Evolutionary conservation across 805 yeast genomes (phyloP).

Genomic region (Yarrowia deformans): DNA sequence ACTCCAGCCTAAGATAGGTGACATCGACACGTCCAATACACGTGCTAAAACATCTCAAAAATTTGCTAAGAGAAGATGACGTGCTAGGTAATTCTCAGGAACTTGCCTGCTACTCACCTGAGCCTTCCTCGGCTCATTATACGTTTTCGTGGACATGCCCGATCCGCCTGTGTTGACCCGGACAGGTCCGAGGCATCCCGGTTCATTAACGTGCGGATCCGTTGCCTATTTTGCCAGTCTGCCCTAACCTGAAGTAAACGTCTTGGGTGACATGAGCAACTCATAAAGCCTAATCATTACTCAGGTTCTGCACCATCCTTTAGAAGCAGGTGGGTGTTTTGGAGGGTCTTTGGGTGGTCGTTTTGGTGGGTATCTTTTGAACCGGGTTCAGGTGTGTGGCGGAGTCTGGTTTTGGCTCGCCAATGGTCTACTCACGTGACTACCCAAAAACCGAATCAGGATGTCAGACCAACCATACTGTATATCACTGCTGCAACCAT

Average conservation of each 20-base stretch:
- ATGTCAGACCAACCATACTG: too few species aligned
- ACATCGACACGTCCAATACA: too few species aligned
- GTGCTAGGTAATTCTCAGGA: not conserved
- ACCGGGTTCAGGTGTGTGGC: too few species aligned
- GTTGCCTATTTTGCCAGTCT: not conserved
- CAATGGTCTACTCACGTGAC: too few species aligned
- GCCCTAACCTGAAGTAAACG: constrained; percentile 14
- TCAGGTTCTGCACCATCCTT: constrained; percentile 10
- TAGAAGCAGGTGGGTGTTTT: not conserved
- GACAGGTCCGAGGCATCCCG: constrained; percentile 1
- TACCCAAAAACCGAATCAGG: too few species aligned
- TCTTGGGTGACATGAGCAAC: not conserved
- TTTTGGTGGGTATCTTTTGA: too few species aligned
- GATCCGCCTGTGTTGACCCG: not conserved
- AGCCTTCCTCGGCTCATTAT: not conserved
- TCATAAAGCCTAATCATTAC: constrained; percentile 1
- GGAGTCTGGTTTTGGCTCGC: too few species aligned
- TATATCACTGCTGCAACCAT: too few species aligned
- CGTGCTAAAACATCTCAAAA: not conserved
- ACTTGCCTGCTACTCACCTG: not conserved
- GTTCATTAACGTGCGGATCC: constrained; percentile 10
- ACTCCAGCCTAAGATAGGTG: too few species aligned
- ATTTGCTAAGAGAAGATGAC: not conserved
- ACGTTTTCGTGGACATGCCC: constrained; percentile 14
- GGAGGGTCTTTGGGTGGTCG: not conserved